Base-by-base conservation (phyloP, 108 stramenopile species). In the Mediolabrus comicus region DNA sequence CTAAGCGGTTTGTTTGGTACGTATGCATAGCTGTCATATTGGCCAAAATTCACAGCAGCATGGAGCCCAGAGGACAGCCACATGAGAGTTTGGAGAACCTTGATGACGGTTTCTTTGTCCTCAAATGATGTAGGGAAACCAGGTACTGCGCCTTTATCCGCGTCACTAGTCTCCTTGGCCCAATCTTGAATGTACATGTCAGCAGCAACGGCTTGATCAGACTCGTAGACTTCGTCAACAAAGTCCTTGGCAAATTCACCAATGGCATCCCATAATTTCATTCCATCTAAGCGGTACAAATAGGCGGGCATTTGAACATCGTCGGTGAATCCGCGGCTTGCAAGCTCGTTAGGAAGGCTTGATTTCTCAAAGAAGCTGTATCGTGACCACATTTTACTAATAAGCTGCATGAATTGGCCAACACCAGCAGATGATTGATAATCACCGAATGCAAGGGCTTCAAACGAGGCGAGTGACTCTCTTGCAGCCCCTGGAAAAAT, bases 31-130 rank as follows among this genome's bases (percentile, higher is more conserved):
- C n/a, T n/a, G n/a, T n/a, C n/a, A 56, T 41, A 70, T 59, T 70
- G 69, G 13, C 58, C 31, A 24, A 70, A 70, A 59, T 70, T 70
- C 3, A 70, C 59, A 59, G 69, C 69, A 33, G 69, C 69, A 32
- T 70, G 69, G 29, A 60, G 59, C 24, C 69, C 69, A 38, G 19
- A 24, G 22, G 59, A 19, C 28, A 59, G 59, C 69, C 69, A 70
- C 59, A 70, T 61, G 59, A 70, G 19, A 35, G 58, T 70, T 22
- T 70, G 69, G 14, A 70, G 58, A n/a, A 51, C 33, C 58, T 60
- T 57, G 57, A 35, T 59, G 2, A 70, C 29, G 22, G 29, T 57
- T 32, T 59, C 33, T 32, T 70, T 70, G 27, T 57, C 55, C 13
- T 41, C 24, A 6, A 70, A 60, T 16, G 28, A 35, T 59, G 24